phyloP scores from a whole-genome alignment of 768 basidiomycete genomes.

The Pisolithus sp. region DNA sequence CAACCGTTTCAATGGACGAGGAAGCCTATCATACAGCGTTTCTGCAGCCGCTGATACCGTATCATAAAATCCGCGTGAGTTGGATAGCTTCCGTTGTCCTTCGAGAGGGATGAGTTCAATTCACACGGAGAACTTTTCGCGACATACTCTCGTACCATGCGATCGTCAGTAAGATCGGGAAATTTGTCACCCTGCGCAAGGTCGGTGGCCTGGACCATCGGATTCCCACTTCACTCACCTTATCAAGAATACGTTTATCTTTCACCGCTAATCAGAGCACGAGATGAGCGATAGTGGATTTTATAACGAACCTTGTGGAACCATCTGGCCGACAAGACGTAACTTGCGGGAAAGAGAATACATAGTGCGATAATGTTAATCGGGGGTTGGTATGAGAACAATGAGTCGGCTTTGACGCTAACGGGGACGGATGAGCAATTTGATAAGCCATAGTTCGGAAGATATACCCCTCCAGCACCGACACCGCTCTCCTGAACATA shows the following conservation, averaged over 20 bases:
- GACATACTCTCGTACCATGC: constrained; percentile 71
- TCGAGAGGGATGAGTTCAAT: neutral
- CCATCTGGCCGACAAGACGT: constrained; percentile 87
- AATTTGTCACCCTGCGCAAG: constrained; percentile 58
- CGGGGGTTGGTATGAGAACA: constrained; percentile 94
- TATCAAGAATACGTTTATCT: constrained; percentile 88
- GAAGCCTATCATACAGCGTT: constrained; percentile 64
- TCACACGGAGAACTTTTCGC: neutral
- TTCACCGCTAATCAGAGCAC: constrained; percentile 11
- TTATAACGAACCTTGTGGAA: constrained; percentile 77
- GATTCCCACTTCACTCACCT: constrained; percentile 36
- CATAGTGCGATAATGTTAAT: constrained; percentile 84
- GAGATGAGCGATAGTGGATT: constrained; percentile 1
- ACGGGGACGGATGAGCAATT: constrained; percentile 8
- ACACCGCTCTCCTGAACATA: constrained; percentile 92
- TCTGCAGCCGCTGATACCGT: constrained; percentile 65
- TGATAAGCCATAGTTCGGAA: neutral
- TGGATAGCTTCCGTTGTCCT: constrained; percentile 60
- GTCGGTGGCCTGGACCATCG: neutral
- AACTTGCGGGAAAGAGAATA: constrained; percentile 82
- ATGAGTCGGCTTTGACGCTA: constrained; percentile 81
- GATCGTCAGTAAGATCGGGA: constrained; percentile 76
- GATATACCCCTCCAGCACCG: constrained; percentile 84
- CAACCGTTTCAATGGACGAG: constrained; percentile 66
- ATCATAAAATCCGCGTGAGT: constrained; percentile 64